These are phyloP conservation scores for Pilaira anomala DNA, from an alignment of 192 early-diverging fungal species.

Conservation along the genomic window DNA sequence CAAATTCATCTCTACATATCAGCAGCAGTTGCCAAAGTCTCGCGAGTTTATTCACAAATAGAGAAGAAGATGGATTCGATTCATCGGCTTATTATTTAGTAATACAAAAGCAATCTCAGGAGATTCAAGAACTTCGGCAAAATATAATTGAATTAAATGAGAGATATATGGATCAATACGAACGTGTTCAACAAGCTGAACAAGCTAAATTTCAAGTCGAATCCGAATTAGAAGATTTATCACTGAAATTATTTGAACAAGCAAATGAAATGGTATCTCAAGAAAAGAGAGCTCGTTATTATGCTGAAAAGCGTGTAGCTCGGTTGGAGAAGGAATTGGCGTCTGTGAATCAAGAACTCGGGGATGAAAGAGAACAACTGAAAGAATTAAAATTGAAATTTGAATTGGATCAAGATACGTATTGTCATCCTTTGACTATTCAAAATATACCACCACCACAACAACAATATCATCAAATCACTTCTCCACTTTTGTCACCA, in stretches of 20 bases:
- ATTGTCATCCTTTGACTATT: too few species aligned
- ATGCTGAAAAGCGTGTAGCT: slow-evolving; percentile 24
- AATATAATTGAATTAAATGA: slow-evolving; percentile 66
- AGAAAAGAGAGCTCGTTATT: slow-evolving; percentile 54
- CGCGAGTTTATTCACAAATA: too few species aligned
- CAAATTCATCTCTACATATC: neutral
- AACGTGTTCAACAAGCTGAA: slow-evolving; percentile 76
- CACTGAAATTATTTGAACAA: slow-evolving; percentile 83
- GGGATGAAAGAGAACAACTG: slow-evolving; percentile 73
- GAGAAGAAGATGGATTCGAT: too few species aligned
- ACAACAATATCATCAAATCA: neutral
- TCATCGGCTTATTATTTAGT: neutral
- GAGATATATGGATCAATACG: slow-evolving; percentile 74
- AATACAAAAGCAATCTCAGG: neutral
- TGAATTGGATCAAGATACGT: slow-evolving; percentile 53
- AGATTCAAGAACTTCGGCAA: slow-evolving; percentile 37
- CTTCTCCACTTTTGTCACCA: neutral
- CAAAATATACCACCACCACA: too few species aligned
- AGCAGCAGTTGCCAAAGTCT: too few species aligned
- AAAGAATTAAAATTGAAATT: slow-evolving; percentile 76
- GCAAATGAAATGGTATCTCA: slow-evolving; percentile 87
- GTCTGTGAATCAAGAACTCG: slow-evolving; percentile 55
- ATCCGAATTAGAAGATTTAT: slow-evolving; percentile 89
- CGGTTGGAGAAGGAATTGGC: slow-evolving; percentile 48
- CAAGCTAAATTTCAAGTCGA: slow-evolving; percentile 83